These are phyloP conservation scores for Citrus cavaleriei DNA, from an alignment of 345 rosid genomes.

Conservation along the genomic window DNA sequence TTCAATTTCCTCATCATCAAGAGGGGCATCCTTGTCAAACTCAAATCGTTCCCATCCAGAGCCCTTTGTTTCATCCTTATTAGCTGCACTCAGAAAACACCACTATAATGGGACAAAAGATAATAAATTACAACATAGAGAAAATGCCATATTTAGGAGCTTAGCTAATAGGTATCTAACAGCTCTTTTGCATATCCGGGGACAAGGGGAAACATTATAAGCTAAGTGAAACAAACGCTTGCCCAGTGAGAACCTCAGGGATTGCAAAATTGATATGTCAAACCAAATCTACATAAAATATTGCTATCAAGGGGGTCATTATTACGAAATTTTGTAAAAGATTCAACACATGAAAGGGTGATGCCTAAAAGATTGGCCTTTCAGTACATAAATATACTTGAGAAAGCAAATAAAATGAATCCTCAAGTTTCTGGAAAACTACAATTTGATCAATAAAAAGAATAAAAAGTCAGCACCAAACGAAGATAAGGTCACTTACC, in stretches of 20 bases:
- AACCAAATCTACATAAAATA: not conserved
- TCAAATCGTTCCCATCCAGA: conserved; percentile 90
- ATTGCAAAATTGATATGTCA: not conserved
- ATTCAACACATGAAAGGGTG: not conserved
- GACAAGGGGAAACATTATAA: not conserved
- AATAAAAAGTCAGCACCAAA: not conserved
- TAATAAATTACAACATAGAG: not conserved
- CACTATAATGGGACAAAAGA: not conserved
- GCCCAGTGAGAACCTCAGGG: not conserved
- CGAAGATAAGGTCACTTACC: conserved; percentile 33
- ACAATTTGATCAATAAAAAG: not conserved
- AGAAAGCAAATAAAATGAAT: not conserved
- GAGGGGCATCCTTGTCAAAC: conserved; percentile 85
- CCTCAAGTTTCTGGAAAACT: not conserved
- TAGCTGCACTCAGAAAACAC: conserved; percentile 48
- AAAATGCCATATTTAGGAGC: not conserved
- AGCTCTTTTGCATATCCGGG: not conserved
- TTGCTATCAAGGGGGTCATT: not conserved
- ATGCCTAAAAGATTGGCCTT: not conserved
- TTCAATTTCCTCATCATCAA: conserved; percentile 87
- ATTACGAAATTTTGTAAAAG: not conserved
- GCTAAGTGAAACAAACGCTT: not conserved
- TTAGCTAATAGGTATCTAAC: not conserved
- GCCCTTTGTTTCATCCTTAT: conserved; percentile 64
- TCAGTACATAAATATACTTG: not conserved